Evolutionary conservation across 148 eudicot species (phyloP), one percentile per base, ranked within the genome.

Genomic region (Vaccinium vitisidaea): DNA sequence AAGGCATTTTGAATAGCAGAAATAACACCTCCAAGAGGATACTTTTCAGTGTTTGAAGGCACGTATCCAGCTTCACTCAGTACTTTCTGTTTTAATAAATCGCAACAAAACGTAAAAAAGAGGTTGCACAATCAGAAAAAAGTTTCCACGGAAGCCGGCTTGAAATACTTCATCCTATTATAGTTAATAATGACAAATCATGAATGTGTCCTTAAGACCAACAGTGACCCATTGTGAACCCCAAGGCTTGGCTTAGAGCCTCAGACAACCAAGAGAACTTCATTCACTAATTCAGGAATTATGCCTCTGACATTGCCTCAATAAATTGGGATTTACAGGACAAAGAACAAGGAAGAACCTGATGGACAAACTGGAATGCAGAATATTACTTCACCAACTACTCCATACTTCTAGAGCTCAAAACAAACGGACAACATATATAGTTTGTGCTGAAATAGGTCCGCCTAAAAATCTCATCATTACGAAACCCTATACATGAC

Each of bases 1-100:
- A 93, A 96, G 86, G 98, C 96, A 88, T 96, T 96, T 88, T 95
- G 93, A 74, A 96, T 91, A 56, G 97, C 96, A 65, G 98, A 85
- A 83, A 90, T 90, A 81, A 96, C 88, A 83, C 98, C 99, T 69
- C 97, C 95, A 30, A 92, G 79, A 84, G 98, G 99, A 90, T 96
- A 95, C 79, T 91, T 94, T 82, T 96, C 99, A 73, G 98, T 88
- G 83, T 96, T 93, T 63, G 99, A 96, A 84, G 99, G 91, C 78
- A 92, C 89, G 77, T 94, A 96, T 75, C 99, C 99, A 84, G 93
- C 98, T 88, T 93, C 92, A 86, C 80, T 84, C 84, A 96, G 89
- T 81, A 94, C 97, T 61, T 90, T 86, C 99, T 96, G 96, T 88
- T 84, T 30, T 27, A 82, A 81, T 52, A 14, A 67, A 71, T 52